phyloP scores from a whole-genome alignment of 306 rosid species.

The Abrus precatorius region DNA sequence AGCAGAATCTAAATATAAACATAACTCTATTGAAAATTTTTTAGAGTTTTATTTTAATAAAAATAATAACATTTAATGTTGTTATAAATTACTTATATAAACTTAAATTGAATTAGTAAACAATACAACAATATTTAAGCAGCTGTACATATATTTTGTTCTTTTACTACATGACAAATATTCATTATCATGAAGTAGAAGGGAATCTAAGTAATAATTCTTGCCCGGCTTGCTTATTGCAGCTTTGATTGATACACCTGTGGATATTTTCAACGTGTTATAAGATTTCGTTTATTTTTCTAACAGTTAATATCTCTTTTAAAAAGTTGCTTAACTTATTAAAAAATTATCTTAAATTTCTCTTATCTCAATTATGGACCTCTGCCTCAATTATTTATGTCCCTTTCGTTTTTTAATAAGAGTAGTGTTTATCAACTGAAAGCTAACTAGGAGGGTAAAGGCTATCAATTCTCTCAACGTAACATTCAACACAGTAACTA shows the following conservation, averaged over 20 bases:
- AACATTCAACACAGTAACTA: not conserved
- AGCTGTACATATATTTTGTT: too few relatives aligned
- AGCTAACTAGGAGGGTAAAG: not conserved
- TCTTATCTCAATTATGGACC: constrained; percentile 39
- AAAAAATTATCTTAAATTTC: not conserved
- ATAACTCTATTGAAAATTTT: too few relatives aligned
- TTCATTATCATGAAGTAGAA: too few relatives aligned
- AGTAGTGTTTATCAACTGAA: constrained; percentile 38
- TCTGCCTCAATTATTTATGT: constrained; percentile 34
- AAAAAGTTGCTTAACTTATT: not conserved
- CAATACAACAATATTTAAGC: too few relatives aligned
- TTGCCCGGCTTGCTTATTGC: not conserved
- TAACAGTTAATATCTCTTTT: not conserved
- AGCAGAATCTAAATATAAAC: too few relatives aligned
- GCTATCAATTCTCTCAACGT: constrained; percentile 22
- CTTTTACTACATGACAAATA: too few relatives aligned
- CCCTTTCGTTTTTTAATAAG: not conserved
- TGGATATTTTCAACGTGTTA: not conserved
- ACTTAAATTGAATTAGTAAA: too few relatives aligned
- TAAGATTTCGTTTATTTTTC: not conserved
- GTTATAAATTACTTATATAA: too few relatives aligned
- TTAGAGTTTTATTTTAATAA: too few relatives aligned
- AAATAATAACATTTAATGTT: too few relatives aligned
- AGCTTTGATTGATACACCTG: not conserved
- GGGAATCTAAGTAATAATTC: constrained; percentile 2